Base-by-base conservation (phyloP, 768 basidiomycete genomes). In the Tephrocybe sp. region DNA sequence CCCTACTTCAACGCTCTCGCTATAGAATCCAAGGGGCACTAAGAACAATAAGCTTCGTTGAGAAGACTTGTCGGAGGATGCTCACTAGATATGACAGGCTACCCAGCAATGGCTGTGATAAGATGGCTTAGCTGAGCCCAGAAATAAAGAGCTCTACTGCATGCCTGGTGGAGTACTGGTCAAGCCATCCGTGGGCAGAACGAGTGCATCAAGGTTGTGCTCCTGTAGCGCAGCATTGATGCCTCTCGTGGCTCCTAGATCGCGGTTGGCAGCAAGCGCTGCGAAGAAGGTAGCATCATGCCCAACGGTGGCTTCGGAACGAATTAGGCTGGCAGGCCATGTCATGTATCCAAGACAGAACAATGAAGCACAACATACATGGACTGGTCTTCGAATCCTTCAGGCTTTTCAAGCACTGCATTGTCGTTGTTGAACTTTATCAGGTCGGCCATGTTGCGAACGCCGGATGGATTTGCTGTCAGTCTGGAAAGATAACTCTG, bases 11-110 rank as follows among this genome's bases (percentile, higher is more conserved):
- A 76, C 70, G 54, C 77, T 65, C 21, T 73, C 70, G 1, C 80
- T 77, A 55, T 77, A 78, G 62, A 83, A 84, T 3, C 82, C 83
- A 3, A 85, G 72, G 0, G 85, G 84, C 6, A 86, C 84, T 73
- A 38, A 24, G 7, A 3, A 18, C 7, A 28, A 12, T 10, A 9
- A 17, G 28, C 4, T 44, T 4, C 63, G 42, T 28, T 41, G 15
- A 37, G 43, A 49, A 32, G 28, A 15, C 41, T 2, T 48, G 26
- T 25, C 10, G 12, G 30, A 32, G 24, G 26, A 26, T 32, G 0
- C 69, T 55, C 28, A 80, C 84, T 83, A 25, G 84, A 83, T 32
- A 86, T 68, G 44, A 85, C 79, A 2, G 85, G 85, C 54, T 85
- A 86, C 5, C 84, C 85, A 3, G 81, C 80, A 48, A 85, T 77